These are phyloP conservation scores for Aspergillus sp. DNA, from an alignment of 2,329 filamentous ascomycete genomes.

Conservation along the genomic window DNA sequence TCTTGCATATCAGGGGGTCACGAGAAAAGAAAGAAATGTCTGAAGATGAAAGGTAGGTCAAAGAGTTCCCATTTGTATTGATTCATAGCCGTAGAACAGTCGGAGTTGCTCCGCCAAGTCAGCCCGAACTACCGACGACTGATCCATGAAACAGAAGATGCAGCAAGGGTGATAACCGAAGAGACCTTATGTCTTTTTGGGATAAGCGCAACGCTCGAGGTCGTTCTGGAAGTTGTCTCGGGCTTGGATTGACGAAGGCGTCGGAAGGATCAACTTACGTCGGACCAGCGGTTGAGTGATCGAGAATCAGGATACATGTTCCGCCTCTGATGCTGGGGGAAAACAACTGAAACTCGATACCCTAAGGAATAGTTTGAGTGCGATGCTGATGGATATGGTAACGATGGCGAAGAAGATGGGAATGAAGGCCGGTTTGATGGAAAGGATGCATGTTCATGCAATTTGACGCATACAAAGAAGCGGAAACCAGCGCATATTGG, in stretches of 20 bases:
- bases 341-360: background rate
- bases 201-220: background rate
- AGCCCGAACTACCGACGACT: slow-evolving; percentile 18
- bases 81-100: background rate
- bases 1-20: background rate
- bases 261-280: background rate
- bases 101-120: slow-evolving; percentile 20
- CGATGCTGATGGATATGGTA: background rate
- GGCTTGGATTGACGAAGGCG: background rate
- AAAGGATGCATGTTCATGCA: background rate
- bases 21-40: background rate
- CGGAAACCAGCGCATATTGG: background rate
- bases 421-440: background rate
- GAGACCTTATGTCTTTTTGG: background rate
- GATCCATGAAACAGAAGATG: background rate
- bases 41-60: background rate
- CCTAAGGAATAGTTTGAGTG: background rate
- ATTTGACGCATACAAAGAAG: background rate
- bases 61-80: background rate
- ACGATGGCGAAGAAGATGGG: background rate
- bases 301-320: slow-evolving; percentile 1
- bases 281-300: background rate
- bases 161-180: background rate
- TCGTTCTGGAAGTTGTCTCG: background rate
- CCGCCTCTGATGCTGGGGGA: background rate